Evolutionary conservation across 1,284 basidiomycete genomes (phyloP).

Genomic region (Austropuccinia psidii): DNA sequence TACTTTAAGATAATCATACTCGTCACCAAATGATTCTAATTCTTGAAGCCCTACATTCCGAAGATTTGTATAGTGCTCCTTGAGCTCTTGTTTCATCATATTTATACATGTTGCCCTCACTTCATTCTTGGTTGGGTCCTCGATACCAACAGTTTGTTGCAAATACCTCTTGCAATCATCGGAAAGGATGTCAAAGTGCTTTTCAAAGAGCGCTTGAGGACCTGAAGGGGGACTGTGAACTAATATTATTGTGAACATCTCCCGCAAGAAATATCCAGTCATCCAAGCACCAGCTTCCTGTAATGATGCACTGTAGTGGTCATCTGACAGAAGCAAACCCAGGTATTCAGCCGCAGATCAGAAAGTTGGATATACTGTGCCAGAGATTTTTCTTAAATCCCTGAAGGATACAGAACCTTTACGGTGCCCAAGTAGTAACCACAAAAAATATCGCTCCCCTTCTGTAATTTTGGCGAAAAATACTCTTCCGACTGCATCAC

Average conservation of each 20-base stretch:
- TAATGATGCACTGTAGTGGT: slow-evolving; percentile 51
- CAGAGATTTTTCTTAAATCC: slow-evolving; percentile 46
- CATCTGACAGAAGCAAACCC: slow-evolving; percentile 48
- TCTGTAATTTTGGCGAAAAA: slow-evolving; percentile 47
- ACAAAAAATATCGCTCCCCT: slow-evolving; percentile 50
- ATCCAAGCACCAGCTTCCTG: slow-evolving; percentile 51
- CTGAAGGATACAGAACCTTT: slow-evolving; percentile 49
- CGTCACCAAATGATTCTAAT: too few species aligned
- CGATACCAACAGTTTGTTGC: too few species aligned
- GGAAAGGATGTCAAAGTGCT: background rate
- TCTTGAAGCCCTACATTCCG: too few species aligned
- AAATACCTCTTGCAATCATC: slow-evolving; percentile 1
- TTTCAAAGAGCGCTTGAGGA: background rate
- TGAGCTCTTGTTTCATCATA: too few species aligned
- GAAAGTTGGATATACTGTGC: slow-evolving; percentile 44
- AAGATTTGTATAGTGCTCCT: too few species aligned
- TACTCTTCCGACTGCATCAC: slow-evolving; percentile 49
- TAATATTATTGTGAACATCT: slow-evolving; percentile 51
- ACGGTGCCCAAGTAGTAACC: slow-evolving; percentile 48
- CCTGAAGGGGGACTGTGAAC: slow-evolving; percentile 39
- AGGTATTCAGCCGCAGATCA: slow-evolving; percentile 49
- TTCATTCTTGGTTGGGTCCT: too few species aligned
- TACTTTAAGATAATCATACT: too few species aligned
- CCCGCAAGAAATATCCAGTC: slow-evolving; percentile 49
- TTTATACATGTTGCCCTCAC: too few species aligned